A percentile compares a stretch with the other conserved stretches of the same genome.
These are phyloP conservation scores for Kurtzmaniella quercitrusa DNA, from an alignment of 1,139 yeast genomes.

Conservation along the genomic window DNA sequence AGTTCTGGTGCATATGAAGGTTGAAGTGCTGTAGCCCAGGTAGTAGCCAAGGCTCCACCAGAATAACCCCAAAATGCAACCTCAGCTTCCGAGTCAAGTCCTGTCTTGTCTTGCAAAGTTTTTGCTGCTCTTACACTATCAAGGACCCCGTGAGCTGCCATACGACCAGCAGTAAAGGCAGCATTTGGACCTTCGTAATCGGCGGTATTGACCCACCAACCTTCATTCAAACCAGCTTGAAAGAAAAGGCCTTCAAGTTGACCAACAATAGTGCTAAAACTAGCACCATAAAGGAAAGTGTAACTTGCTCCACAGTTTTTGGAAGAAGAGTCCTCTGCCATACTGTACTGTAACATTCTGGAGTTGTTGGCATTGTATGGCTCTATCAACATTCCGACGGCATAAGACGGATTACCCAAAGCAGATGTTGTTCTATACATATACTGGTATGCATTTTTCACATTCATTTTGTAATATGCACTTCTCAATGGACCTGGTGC, in stretches of 20 bases:
- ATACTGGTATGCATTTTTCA: conserved; percentile 7
- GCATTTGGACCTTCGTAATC: conserved; percentile 19
- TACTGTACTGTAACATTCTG: conserved; percentile 15
- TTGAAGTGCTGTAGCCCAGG: conserved; percentile 20
- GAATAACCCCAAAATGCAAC: conserved; percentile 20
- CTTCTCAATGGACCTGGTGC: conserved; percentile 18
- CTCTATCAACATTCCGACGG: conserved; percentile 17
- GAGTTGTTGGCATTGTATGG: conserved; percentile 17
- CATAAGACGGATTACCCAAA: conserved; percentile 14
- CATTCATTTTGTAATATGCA: conserved; percentile 10
- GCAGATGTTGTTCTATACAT: conserved; percentile 7
- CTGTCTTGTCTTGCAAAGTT: conserved; percentile 13
- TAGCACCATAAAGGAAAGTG: conserved; percentile 13
- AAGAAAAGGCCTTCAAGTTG: conserved; percentile 14
- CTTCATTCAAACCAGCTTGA: conserved; percentile 14
- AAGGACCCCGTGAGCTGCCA: conserved; percentile 17
- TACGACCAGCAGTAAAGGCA: conserved; percentile 17
- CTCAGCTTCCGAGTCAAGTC: conserved; percentile 13
- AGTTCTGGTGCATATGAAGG: conserved; percentile 31
- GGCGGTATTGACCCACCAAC: conserved; percentile 18
- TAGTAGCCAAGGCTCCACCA: conserved; percentile 20
- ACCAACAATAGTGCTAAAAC: conserved; percentile 7
- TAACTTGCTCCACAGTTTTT: conserved; percentile 18
- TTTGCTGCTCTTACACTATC: conserved; percentile 17
- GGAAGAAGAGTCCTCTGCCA: conserved; percentile 17